Evolutionary conservation across 495 filamentous ascomycete genomes (phyloP).

Genomic region (Clavariopsis aquatica): DNA sequence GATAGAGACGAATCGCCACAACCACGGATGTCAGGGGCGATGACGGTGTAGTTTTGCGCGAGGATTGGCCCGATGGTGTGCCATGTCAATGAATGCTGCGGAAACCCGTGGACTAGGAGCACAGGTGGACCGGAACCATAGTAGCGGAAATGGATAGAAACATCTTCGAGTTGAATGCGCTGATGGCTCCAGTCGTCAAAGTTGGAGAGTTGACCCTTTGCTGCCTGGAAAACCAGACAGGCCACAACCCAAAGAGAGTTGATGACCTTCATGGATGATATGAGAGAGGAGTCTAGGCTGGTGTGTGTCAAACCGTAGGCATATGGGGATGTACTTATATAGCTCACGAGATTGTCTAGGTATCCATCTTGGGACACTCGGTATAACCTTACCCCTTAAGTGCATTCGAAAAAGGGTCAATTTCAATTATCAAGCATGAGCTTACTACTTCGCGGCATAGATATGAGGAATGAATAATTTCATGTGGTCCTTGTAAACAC

Average conservation of each 20-base stretch:
- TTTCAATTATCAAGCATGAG: too few relatives aligned
- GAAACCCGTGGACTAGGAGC: slow-evolving; percentile 48
- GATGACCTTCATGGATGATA: background rate
- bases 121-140: slow-evolving; percentile 46
- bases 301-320: too few relatives aligned
- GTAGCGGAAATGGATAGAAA: slow-evolving; percentile 50
- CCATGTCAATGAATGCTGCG: slow-evolving; percentile 52
- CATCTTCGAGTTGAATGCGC: slow-evolving; percentile 44
- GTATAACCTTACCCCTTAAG: too few relatives aligned
- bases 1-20: slow-evolving; percentile 46
- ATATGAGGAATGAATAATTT: too few relatives aligned
- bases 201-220: slow-evolving; percentile 8
- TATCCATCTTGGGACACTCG: too few relatives aligned
- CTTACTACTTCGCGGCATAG: too few relatives aligned
- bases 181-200: slow-evolving; percentile 45
- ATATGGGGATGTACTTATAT: too few relatives aligned
- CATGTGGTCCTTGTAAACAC: too few relatives aligned
- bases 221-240: background rate
- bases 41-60: slow-evolving; percentile 56
- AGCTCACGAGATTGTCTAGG: too few relatives aligned
- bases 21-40: slow-evolving; percentile 49
- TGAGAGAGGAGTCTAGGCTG: background rate
- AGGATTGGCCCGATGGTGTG: slow-evolving; percentile 60
- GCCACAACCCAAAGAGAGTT: background rate
- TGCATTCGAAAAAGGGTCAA: too few relatives aligned